A percentile compares a stretch with the other conserved stretches of the same genome.
These are phyloP conservation scores for Zoysia pacifica DNA, from an alignment of 176 grass and related monocot genomes.

Conservation along the genomic window DNA sequence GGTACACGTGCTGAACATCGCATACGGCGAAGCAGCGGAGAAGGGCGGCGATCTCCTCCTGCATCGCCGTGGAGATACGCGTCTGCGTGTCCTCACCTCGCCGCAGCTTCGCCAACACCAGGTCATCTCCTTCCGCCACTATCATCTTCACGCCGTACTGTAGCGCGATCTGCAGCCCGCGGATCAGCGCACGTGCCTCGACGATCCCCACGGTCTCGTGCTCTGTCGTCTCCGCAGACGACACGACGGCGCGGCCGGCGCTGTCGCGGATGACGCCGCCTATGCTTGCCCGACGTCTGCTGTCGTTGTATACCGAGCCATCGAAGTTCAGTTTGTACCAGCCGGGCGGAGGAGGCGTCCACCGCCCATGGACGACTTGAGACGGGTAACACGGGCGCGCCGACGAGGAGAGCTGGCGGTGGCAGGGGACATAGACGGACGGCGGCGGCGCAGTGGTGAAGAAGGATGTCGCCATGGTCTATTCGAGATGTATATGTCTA, in stretches of 20 bases:
- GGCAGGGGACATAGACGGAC: background rate
- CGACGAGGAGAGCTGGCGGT: background rate
- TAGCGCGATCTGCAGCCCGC: background rate
- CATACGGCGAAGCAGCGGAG: background rate
- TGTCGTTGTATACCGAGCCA: background rate
- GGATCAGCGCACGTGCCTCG: background rate
- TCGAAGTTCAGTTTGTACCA: background rate
- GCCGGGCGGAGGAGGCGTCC: background rate
- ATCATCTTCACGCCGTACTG: background rate
- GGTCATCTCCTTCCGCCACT: slow-evolving; percentile 1
- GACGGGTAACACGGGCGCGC: background rate
- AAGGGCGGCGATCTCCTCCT: background rate
- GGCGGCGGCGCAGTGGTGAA: background rate
- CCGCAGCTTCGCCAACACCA: slow-evolving; percentile 8
- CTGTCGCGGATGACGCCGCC: background rate
- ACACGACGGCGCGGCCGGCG: background rate
- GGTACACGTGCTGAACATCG: background rate
- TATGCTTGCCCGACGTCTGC: background rate
- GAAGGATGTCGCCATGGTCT: background rate
- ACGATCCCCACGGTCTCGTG: slow-evolving; percentile 13
- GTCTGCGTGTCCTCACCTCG: slow-evolving; percentile 18
- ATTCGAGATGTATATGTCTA: no score
- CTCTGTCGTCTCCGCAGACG: background rate
- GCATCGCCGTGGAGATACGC: background rate
- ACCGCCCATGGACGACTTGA: background rate